These are phyloP conservation scores for Suillus tomentosus DNA, from an alignment of 768 basidiomycete species.

Conservation along the genomic window DNA sequence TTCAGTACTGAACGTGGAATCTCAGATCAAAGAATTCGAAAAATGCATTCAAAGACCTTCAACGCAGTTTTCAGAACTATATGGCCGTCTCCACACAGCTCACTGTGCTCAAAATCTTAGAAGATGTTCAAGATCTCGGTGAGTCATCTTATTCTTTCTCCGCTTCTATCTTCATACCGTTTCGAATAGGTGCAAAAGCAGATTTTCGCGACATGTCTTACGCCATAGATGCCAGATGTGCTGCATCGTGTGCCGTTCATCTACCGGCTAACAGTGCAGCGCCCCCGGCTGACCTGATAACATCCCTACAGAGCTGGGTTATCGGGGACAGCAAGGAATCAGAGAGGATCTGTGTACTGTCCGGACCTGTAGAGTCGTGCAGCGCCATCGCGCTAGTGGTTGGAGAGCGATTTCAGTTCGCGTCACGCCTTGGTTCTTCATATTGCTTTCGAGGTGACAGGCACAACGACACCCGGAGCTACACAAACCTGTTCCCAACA, in stretches of 20 bases:
- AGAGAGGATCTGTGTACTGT: slow-evolving; percentile 28
- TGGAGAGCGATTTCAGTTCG: slow-evolving; percentile 27
- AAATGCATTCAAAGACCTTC: slow-evolving; percentile 5
- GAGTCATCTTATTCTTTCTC: neutral
- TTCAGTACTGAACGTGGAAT: neutral
- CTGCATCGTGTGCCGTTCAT: neutral
- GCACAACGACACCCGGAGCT: slow-evolving; percentile 12
- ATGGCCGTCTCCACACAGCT: neutral
- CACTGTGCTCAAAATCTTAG: slow-evolving; percentile 2
- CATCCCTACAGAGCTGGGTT: slow-evolving; percentile 16
- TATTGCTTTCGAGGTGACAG: slow-evolving; percentile 29
- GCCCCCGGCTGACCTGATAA: neutral
- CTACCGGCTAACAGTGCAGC: neutral
- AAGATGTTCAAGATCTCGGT: slow-evolving; percentile 1
- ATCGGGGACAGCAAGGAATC: slow-evolving; percentile 12
- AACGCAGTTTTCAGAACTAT: neutral
- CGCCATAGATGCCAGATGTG: slow-evolving; percentile 21
- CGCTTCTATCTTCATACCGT: neutral
- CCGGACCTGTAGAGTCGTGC: slow-evolving; percentile 31
- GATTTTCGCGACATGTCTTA: slow-evolving; percentile 26
- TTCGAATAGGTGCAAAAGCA: slow-evolving; percentile 2
- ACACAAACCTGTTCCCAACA: slow-evolving; percentile 33
- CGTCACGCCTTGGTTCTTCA: slow-evolving; percentile 33
- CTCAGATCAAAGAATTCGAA: slow-evolving; percentile 8
- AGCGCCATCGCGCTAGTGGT: slow-evolving; percentile 33